Conservation (phyloP, 495 filamentous ascomycete genomes). For the Aspergillus mulundensis region DNA sequence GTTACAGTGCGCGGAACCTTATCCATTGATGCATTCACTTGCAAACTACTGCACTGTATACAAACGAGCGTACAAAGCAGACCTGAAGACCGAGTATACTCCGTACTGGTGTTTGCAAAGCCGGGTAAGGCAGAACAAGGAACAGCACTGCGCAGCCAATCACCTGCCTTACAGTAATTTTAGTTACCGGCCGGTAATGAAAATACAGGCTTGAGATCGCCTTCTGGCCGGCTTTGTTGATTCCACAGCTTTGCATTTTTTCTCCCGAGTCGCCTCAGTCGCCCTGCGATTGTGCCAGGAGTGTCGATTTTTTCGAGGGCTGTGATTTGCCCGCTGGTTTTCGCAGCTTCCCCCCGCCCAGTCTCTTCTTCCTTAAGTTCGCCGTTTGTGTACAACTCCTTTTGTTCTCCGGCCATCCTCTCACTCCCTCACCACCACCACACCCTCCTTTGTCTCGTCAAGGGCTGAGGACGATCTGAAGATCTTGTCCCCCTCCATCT, state of each 20-base stretch:
- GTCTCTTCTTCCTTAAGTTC: conserved; percentile 11
- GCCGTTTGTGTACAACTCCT: conserved; percentile 1
- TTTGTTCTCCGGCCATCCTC: conserved; percentile 7
- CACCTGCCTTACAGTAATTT: neutral
- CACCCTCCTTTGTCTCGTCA: conserved; percentile 8
- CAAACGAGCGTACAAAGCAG: neutral
- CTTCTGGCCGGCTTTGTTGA: conserved; percentile 4
- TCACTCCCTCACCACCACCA: conserved; percentile 10
- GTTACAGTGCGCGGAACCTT: too few species aligned
- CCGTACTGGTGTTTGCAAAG: neutral
- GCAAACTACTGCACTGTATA: too few species aligned
- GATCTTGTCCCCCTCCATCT: conserved; percentile 9
- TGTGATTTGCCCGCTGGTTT: conserved; percentile 1
- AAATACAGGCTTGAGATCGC: neutral
- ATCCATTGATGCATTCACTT: too few species aligned
- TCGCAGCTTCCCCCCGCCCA: conserved; percentile 5
- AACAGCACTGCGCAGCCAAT: conserved; percentile 1
- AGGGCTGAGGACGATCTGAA: conserved; percentile 13
- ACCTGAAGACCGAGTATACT: neutral
- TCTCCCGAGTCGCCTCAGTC: neutral
- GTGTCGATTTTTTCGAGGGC: conserved; percentile 7
- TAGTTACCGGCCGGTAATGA: neutral
- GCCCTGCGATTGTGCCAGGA: conserved; percentile 1
- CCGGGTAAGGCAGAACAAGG: conserved; percentile 12
- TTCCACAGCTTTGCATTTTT: conserved; percentile 11